phyloP scores from a whole-genome alignment of 23 red algal genomes.

The Chondrus crispus region DNA sequence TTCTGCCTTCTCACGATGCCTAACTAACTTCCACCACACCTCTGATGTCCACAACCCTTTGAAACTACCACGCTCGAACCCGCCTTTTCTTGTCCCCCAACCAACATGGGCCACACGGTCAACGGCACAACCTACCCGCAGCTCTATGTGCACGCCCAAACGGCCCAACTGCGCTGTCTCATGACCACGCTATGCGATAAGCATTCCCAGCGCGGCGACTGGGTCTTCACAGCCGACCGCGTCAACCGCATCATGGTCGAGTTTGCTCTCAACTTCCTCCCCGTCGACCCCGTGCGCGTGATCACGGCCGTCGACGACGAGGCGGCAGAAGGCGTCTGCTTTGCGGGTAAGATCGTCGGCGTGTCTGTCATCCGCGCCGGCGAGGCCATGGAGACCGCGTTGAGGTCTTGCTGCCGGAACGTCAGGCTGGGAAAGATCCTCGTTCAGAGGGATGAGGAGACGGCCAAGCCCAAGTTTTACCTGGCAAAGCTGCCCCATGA shows the following conservation, averaged over 20 bases:
- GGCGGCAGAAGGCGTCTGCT: conserved; percentile 57
- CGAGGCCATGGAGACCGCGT: conserved; percentile 90
- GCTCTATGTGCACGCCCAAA: conserved; percentile 70
- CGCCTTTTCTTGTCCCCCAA: too few species aligned
- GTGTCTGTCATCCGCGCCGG: conserved; percentile 94
- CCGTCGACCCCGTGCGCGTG: conserved; percentile 59
- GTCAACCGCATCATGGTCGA: conserved; percentile 78
- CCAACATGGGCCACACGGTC: conserved; percentile 33
- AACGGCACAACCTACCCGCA: background rate
- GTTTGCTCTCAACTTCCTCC: conserved; percentile 91
- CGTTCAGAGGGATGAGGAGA: conserved; percentile 81
- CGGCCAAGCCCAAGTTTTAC: conserved; percentile 63
- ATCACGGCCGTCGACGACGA: conserved; percentile 77
- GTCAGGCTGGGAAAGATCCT: conserved; percentile 95
- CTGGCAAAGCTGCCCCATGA: conserved; percentile 83
- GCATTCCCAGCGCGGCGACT: conserved; percentile 71
- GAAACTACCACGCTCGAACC: too few species aligned
- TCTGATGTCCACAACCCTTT: too few species aligned
- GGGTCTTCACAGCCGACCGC: conserved; percentile 93
- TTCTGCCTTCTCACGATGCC: too few species aligned
- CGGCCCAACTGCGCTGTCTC: conserved; percentile 62
- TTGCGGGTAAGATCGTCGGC: conserved; percentile 84
- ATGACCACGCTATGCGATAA: conserved; percentile 80
- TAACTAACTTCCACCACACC: too few species aligned
- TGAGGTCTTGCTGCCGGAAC: conserved; percentile 80